These are phyloP conservation scores for Trypanosoma boissoni DNA, from an alignment of 208 protist species.

Conservation along the genomic window DNA sequence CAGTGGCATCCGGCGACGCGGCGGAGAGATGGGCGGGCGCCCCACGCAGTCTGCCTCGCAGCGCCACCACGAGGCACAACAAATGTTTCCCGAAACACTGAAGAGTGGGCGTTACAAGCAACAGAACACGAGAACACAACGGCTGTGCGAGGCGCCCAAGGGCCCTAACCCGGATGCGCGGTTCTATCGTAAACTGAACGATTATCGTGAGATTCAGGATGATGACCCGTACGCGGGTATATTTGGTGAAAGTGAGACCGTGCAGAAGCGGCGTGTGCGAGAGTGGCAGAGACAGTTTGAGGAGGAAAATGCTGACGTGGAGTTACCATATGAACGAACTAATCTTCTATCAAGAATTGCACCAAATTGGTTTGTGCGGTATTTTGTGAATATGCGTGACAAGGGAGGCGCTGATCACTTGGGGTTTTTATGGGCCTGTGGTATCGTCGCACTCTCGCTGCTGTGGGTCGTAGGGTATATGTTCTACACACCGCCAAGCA, in stretches of 20 bases:
- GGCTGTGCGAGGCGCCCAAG: constrained; percentile 37
- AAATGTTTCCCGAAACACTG: constrained; percentile 69
- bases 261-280: constrained; percentile 53
- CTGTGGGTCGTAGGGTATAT: constrained; percentile 56
- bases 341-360: constrained; percentile 62
- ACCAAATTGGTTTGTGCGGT: constrained; percentile 86
- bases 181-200: constrained; percentile 49
- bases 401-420: constrained; percentile 59
- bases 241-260: constrained; percentile 59
- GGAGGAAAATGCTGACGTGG: constrained; percentile 72
- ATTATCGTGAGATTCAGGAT: constrained; percentile 81
- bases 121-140: constrained; percentile 58
- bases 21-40: constrained; percentile 10
- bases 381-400: constrained; percentile 80
- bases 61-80: constrained; percentile 38
- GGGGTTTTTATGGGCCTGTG: constrained; percentile 32
- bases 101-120: constrained; percentile 74
- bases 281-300: constrained; percentile 90
- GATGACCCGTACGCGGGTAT: constrained; percentile 65
- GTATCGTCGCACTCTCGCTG: constrained; percentile 18
- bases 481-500: constrained; percentile 74
- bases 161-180: constrained; percentile 41
- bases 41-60: constrained; percentile 50
- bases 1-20: neutral
- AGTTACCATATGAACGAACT: constrained; percentile 82